These are phyloP conservation scores for Chaetomium olivaceum DNA, from an alignment of 2,329 filamentous ascomycete species.

Conservation along the genomic window DNA sequence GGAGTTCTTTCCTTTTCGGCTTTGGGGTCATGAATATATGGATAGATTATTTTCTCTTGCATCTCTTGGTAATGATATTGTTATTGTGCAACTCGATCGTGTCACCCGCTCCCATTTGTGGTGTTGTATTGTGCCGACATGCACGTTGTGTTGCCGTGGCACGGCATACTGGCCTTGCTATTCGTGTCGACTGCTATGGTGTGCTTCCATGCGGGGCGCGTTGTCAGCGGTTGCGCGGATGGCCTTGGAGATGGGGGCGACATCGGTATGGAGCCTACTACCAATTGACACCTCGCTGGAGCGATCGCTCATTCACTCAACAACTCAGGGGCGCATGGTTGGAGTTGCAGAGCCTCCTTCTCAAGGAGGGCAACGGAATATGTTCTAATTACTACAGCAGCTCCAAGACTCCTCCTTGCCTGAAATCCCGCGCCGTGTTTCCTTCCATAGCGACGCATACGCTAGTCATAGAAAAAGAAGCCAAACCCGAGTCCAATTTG, in stretches of 20 bases:
- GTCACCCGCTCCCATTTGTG: neutral
- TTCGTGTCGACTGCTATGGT: too few relatives aligned
- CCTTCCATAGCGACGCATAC: neutral
- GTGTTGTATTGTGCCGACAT: neutral
- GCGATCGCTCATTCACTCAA: too few relatives aligned
- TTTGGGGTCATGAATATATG: neutral
- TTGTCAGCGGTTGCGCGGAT: too few relatives aligned
- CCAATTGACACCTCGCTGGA: too few relatives aligned
- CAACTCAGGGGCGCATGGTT: too few relatives aligned
- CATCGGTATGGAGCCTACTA: too few relatives aligned
- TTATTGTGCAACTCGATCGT: neutral
- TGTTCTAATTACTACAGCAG: neutral
- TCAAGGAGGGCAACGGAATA: neutral
- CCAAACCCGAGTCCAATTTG: neutral
- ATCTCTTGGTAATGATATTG: neutral
- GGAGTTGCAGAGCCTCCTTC: neutral
- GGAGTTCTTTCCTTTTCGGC: neutral
- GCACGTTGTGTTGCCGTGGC: neutral
- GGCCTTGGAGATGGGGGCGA: too few relatives aligned
- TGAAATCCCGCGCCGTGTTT: neutral
- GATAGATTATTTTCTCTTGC: neutral
- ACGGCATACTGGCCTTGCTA: neutral
- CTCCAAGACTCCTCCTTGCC: neutral
- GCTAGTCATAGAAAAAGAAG: neutral
- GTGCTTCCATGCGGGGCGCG: too few relatives aligned